Base-by-base conservation (phyloP, 2,329 filamentous ascomycete species). In the Pestalotiopsis sp. region DNA sequence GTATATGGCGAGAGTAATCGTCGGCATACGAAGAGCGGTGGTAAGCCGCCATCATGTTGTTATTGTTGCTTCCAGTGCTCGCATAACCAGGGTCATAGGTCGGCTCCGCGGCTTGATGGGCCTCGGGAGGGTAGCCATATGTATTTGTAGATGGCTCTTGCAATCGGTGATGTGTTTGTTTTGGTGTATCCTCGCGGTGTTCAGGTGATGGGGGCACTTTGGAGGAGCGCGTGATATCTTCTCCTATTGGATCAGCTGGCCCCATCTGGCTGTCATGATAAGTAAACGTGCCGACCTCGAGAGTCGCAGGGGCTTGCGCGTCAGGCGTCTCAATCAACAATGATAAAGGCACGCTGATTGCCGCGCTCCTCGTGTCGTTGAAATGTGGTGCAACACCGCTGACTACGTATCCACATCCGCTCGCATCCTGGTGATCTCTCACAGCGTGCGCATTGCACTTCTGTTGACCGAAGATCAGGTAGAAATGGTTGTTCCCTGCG, bases 381-480 rank as follows among this genome's bases (percentile, higher is more conserved):
- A 83, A 80, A 71, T 85, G 86, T 61, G 95, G 95, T 39, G 91
- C 92, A 68, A 93, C 90, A 55, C 90, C 89, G 60, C 88, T 89
- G 73, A 97, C 85, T 38, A 87, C 87, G 79, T 96, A 97, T 71
- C 91, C 87, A 77, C 88, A 93, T 23, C 88, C 87, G 72, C 87
- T 81, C 66, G 78, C 81, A 70, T 90, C 87, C 81, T 84, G 88
- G 73, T 80, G 85, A 77, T 82, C 82, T 76, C 91, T 91, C 60
- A 88, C 86, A 27, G 94, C 84, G 67, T 90, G 86, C 68, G 90
- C 90, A 67, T 88, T 85, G 79, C 90, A 92, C 78, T 91, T 90
- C 74, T 92, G 89, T n/a, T 87, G 86, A n/a, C 93, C 94, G 79
- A 97, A 97, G 61, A 91, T 87, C 67, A 97, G 80, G 71, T 83